Evolutionary conservation across 176 grass and related monocot genomes (phyloP).

Genomic region (Oryza nivara): DNA sequence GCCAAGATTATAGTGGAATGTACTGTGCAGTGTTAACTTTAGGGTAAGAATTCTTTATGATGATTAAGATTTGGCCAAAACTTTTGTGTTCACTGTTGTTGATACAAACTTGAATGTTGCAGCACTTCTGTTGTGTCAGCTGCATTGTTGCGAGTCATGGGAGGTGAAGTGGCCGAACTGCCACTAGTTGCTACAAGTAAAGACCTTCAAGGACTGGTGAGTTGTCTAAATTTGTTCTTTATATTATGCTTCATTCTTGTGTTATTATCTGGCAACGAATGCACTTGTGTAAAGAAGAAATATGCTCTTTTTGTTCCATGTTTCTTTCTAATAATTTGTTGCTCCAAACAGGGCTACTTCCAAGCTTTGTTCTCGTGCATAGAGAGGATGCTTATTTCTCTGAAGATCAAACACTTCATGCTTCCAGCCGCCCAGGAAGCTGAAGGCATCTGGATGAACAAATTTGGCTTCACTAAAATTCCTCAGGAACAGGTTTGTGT

Average conservation of each 20-base stretch:
- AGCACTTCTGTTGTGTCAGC: conserved; percentile 86
- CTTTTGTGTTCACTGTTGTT: neutral
- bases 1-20: conserved; percentile 97
- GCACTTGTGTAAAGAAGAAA: conserved; percentile 23
- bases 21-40: conserved; percentile 78
- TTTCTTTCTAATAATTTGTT: conserved; percentile 27
- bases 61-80: conserved; percentile 18
- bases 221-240: neutral
- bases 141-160: conserved; percentile 85
- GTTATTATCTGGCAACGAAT: neutral
- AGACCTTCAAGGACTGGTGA: conserved; percentile 83
- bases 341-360: conserved; percentile 79
- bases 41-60: conserved; percentile 56
- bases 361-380: conserved; percentile 81
- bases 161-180: conserved; percentile 79
- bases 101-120: conserved; percentile 21
- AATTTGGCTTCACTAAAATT: conserved; percentile 89
- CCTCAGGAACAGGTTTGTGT: conserved; percentile 63
- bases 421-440: conserved; percentile 95
- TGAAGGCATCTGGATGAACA: conserved; percentile 91
- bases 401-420: conserved; percentile 81
- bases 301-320: neutral
- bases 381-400: conserved; percentile 64
- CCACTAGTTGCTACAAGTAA: conserved; percentile 91
- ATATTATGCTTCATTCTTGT: conserved; percentile 3